These are phyloP conservation scores for Boletus barrowsii DNA, from an alignment of 768 basidiomycete genomes.

Conservation along the genomic window DNA sequence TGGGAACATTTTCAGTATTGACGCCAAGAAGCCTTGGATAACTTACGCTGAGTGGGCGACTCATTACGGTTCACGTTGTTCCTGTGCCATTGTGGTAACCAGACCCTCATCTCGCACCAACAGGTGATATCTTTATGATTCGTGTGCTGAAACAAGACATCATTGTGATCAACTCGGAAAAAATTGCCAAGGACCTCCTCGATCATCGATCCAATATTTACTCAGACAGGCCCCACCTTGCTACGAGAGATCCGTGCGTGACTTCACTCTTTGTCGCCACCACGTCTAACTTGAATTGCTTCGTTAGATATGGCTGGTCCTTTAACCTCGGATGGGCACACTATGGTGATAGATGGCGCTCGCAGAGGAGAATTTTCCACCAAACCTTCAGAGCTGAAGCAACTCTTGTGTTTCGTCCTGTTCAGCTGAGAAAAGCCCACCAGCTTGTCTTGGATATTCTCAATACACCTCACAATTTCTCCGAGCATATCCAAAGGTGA, in stretches of 20 bases:
- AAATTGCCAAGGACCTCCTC: slow-evolving; percentile 27
- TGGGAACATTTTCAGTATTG: slow-evolving; percentile 16
- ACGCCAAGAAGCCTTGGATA: slow-evolving; percentile 16
- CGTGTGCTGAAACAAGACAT: slow-evolving; percentile 21
- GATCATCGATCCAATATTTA: slow-evolving; percentile 27
- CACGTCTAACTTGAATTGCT: too few relatives aligned
- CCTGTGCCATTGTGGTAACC: not conserved
- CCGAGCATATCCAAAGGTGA: slow-evolving; percentile 7
- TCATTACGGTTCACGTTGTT: slow-evolving; percentile 13
- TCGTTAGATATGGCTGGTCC: slow-evolving; percentile 22
- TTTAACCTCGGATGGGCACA: slow-evolving; percentile 15
- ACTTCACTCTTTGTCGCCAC: not conserved
- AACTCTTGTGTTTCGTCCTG: slow-evolving; percentile 3
- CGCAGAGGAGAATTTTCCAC: slow-evolving; percentile 22
- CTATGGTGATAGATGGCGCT: slow-evolving; percentile 24
- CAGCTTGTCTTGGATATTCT: slow-evolving; percentile 18
- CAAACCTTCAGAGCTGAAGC: slow-evolving; percentile 23
- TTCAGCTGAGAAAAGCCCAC: slow-evolving; percentile 19
- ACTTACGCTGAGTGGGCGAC: slow-evolving; percentile 19
- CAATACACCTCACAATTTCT: not conserved
- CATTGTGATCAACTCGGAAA: slow-evolving; percentile 25
- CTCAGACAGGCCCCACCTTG: slow-evolving; percentile 23
- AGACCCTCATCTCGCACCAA: not conserved
- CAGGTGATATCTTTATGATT: slow-evolving; percentile 22
- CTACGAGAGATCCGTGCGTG: slow-evolving; percentile 15